phyloP scores from a whole-genome alignment of 768 basidiomycete species.

The Trametes punicea region DNA sequence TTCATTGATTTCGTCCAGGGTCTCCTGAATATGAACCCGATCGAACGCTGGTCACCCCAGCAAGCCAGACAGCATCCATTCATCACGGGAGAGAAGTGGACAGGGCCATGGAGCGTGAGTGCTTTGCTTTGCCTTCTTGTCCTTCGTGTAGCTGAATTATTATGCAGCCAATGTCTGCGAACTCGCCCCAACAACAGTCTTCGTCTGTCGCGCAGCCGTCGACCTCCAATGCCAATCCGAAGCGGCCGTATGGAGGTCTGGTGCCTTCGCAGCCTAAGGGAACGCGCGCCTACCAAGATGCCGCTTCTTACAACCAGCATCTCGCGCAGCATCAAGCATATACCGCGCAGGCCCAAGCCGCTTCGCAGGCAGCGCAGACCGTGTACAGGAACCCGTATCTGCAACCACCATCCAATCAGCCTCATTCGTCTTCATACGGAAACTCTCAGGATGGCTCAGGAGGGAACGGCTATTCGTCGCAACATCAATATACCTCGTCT shows the following conservation, averaged over 20 bases:
- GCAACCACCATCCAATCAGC: slow-evolving; percentile 38
- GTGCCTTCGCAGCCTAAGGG: slow-evolving; percentile 87
- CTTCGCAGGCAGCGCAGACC: slow-evolving; percentile 66
- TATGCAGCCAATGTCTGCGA: slow-evolving; percentile 24
- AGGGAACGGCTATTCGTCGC: slow-evolving; percentile 10
- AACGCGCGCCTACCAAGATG: slow-evolving; percentile 84
- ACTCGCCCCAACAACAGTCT: slow-evolving; percentile 1
- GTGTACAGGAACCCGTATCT: slow-evolving; percentile 82
- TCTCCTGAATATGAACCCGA: slow-evolving; percentile 88
- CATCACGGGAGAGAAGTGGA: slow-evolving; percentile 96
- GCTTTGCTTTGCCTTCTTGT: neutral
- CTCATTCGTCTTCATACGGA: slow-evolving; percentile 29
- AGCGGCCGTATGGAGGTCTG: slow-evolving; percentile 90
- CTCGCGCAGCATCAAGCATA: slow-evolving; percentile 92
- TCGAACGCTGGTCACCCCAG: slow-evolving; percentile 95
- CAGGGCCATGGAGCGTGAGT: slow-evolving; percentile 74
- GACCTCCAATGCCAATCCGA: slow-evolving; percentile 51
- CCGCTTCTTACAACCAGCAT: slow-evolving; percentile 92
- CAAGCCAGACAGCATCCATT: slow-evolving; percentile 96
- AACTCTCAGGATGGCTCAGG: slow-evolving; percentile 25
- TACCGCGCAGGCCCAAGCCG: slow-evolving; percentile 80
- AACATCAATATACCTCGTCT: slow-evolving; percentile 27
- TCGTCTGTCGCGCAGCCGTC: slow-evolving; percentile 30
- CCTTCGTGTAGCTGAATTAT: neutral
- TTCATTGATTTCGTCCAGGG: slow-evolving; percentile 99